Conservation (phyloP, 2,329 filamentous ascomycete species). For the Thermomyces lanuginosus region DNA sequence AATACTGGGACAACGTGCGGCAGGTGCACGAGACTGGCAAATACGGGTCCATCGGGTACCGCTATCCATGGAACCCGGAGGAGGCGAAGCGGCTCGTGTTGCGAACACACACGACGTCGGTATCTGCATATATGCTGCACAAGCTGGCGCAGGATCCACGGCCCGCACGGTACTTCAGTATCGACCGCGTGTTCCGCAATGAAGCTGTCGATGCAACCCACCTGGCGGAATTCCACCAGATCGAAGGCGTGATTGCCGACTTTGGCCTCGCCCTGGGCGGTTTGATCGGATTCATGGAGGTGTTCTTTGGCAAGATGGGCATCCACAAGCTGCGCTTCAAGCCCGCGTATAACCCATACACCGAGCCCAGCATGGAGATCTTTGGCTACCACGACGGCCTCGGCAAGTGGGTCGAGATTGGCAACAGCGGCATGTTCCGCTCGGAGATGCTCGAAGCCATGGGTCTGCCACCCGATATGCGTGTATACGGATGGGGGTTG, state of each 20-base stretch:
- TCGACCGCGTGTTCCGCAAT: constrained; percentile 95
- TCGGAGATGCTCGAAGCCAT: constrained; percentile 94
- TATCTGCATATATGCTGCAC: constrained; percentile 80
- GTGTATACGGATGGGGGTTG: constrained; percentile 87
- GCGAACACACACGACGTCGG: constrained; percentile 87
- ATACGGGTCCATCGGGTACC: constrained; percentile 89
- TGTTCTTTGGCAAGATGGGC: constrained; percentile 95
- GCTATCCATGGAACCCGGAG: constrained; percentile 80
- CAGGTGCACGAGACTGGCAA: constrained; percentile 81
- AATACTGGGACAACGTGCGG: constrained; percentile 78
- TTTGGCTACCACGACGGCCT: constrained; percentile 87
- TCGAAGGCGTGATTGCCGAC: constrained; percentile 96
- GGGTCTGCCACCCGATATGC: constrained; percentile 80
- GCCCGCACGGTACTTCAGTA: constrained; percentile 92
- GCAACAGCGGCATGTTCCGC: constrained; percentile 96
- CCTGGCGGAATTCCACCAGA: constrained; percentile 94
- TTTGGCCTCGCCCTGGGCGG: constrained; percentile 85
- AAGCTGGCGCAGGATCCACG: constrained; percentile 71
- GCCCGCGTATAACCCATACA: constrained; percentile 90
- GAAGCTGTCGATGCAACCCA: constrained; percentile 95
- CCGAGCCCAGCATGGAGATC: constrained; percentile 94
- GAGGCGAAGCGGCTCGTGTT: constrained; percentile 79
- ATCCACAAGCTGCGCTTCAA: constrained; percentile 82
- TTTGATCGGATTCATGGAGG: constrained; percentile 83
- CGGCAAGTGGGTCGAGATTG: constrained; percentile 87